These are phyloP conservation scores for Knufia petricola DNA, from an alignment of 2,329 filamentous ascomycete species.

Conservation along the genomic window DNA sequence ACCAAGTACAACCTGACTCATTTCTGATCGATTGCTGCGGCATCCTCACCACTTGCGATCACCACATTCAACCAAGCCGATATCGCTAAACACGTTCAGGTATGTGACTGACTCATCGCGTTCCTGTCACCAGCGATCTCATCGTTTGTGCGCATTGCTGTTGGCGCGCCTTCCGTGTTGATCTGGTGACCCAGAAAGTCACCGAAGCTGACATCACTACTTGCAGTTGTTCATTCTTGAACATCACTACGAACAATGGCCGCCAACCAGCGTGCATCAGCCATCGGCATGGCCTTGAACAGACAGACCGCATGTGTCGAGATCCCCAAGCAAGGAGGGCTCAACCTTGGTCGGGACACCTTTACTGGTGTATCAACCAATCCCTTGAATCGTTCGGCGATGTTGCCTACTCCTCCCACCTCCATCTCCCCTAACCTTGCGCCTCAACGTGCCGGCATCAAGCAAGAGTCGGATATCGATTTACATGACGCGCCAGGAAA, in stretches of 20 bases:
- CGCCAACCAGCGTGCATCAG: conserved; percentile 33
- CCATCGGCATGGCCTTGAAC: conserved; percentile 42
- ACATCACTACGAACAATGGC: conserved; percentile 32
- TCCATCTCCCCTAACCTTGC: conserved; percentile 84
- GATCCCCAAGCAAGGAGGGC: conserved; percentile 37
- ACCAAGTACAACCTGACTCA: conserved; percentile 18
- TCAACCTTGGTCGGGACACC: conserved; percentile 28
- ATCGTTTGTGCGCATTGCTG: conserved; percentile 4
- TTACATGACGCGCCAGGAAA: conserved; percentile 58
- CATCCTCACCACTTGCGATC: conserved; percentile 2
- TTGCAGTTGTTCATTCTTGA: not conserved
- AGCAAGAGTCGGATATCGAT: conserved; percentile 78
- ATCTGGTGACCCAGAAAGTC: not conserved
- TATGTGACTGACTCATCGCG: conserved; percentile 7
- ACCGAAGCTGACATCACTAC: conserved; percentile 3
- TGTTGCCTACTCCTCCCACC: conserved; percentile 82
- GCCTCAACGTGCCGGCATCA: conserved; percentile 55
- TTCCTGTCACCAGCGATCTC: not conserved
- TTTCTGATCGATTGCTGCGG: conserved; percentile 11
- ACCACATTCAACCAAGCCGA: conserved; percentile 8
- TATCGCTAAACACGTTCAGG: conserved; percentile 8
- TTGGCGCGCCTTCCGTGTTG: not conserved
- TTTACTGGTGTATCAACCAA: conserved; percentile 27
- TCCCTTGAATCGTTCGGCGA: conserved; percentile 23
- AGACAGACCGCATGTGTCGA: conserved; percentile 42